phyloP scores from a whole-genome alignment of 345 rosid species.

The Populus ilicifolia region DNA sequence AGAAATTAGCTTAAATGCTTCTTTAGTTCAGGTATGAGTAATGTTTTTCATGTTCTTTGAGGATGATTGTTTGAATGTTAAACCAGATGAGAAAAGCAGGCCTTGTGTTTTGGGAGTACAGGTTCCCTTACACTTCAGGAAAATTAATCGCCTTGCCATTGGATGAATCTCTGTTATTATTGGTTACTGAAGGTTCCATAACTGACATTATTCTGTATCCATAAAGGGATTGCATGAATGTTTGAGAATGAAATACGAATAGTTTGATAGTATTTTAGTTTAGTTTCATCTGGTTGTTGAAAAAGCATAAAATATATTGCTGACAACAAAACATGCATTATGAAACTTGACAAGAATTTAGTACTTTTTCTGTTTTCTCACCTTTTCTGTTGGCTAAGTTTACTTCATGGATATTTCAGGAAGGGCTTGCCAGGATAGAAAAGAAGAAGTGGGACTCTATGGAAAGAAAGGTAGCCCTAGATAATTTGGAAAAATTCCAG shows the following conservation, averaged over 20 bases:
- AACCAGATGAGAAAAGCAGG: not conserved
- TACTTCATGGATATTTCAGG: constrained; percentile 42
- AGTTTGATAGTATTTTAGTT: too few relatives aligned
- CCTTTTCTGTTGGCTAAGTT: not conserved
- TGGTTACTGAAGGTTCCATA: not conserved
- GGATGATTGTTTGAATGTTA: not conserved
- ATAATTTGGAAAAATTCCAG: constrained; percentile 72
- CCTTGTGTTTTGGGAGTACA: not conserved
- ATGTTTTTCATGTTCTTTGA: not conserved
- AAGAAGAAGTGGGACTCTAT: constrained; percentile 73
- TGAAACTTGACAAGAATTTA: not conserved
- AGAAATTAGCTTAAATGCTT: constrained; percentile 78
- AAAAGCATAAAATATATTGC: too few relatives aligned
- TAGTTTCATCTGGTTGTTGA: too few relatives aligned
- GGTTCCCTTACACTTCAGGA: not conserved
- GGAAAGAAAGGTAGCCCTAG: constrained; percentile 60
- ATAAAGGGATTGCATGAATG: too few relatives aligned
- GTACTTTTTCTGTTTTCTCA: not conserved
- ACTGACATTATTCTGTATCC: too few relatives aligned
- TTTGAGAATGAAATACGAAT: too few relatives aligned
- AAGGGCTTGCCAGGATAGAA: constrained; percentile 90
- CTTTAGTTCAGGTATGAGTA: constrained; percentile 74
- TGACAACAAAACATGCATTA: too few relatives aligned
- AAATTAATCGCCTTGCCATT: not conserved
- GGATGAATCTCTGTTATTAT: not conserved